Evolutionary conservation across 345 rosid species (phyloP).

Genomic region (Eucalyptus cloeziana): DNA sequence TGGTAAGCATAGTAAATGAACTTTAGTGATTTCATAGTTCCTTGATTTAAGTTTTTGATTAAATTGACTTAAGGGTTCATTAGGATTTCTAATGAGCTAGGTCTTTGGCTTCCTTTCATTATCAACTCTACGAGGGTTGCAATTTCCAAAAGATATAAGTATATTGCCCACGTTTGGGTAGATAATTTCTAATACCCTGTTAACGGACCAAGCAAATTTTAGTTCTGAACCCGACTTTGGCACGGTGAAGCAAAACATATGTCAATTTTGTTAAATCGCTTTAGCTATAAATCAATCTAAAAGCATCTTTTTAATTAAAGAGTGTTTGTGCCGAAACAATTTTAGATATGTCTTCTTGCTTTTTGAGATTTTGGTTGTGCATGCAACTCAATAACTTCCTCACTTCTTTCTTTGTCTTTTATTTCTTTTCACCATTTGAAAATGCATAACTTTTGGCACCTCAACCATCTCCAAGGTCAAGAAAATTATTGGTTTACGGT

Average conservation of each 20-base stretch:
- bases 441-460: not conserved
- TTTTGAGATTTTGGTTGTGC: not conserved
- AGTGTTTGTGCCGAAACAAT: fast-evolving
- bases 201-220: not conserved
- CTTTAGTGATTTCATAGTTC: not conserved
- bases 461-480: not conserved
- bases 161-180: not conserved
- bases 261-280: not conserved
- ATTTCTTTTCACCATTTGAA: not conserved
- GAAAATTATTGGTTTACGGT: not conserved
- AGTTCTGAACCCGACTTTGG: not conserved
- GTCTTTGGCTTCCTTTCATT: not conserved
- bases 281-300: not conserved
- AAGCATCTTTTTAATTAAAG: not conserved
- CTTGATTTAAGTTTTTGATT: not conserved
- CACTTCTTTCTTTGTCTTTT: not conserved
- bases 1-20: not conserved
- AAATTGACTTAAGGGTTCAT: not conserved
- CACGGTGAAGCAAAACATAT: not conserved
- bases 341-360: not conserved
- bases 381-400: not conserved
- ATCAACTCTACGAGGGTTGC: not conserved
- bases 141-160: not conserved
- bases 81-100: not conserved
- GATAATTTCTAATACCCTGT: not conserved